phyloP scores from a whole-genome alignment of 331 rosid species.

The Saraca asoca region DNA sequence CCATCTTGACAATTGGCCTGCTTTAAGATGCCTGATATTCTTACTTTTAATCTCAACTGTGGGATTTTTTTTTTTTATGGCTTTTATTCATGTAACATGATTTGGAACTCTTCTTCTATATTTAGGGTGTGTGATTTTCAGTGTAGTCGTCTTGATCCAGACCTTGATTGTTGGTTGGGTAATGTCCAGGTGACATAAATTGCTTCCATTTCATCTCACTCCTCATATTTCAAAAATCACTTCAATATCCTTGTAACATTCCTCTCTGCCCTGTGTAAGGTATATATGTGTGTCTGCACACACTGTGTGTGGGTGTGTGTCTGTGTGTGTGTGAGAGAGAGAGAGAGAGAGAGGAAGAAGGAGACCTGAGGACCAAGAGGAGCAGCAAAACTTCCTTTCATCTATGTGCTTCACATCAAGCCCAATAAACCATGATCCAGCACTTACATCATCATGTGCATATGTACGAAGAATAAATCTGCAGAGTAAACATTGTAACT shows the following conservation, averaged over 20 bases:
- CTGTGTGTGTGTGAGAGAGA: not conserved
- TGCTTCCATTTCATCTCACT: no score
- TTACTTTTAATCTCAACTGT: no score
- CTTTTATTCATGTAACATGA: no score
- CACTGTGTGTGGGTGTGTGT: no score
- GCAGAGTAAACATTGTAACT: conserved; percentile 33
- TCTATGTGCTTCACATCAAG: conserved; percentile 65
- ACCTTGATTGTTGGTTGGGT: not conserved
- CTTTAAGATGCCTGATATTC: not conserved
- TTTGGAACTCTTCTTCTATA: no score
- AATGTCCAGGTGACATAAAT: not conserved
- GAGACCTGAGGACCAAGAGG: conserved; percentile 65
- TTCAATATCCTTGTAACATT: not conserved
- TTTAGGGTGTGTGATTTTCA: no score
- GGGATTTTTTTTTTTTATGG: no score
- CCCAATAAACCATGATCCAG: conserved; percentile 87
- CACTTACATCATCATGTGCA: conserved; percentile 73
- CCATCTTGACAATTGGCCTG: not conserved
- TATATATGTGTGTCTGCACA: not conserved
- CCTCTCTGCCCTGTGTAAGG: no score
- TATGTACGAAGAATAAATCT: conserved; percentile 65
- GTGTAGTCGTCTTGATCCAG: not conserved
- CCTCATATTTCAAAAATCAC: no score
- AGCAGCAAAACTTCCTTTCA: conserved; percentile 74
- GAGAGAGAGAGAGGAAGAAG: conserved; percentile 21